Evolutionary conservation across 495 filamentous ascomycete genomes (phyloP), one percentile per base, ranked within the genome.

Genomic region (Penicillium paxilli): DNA sequence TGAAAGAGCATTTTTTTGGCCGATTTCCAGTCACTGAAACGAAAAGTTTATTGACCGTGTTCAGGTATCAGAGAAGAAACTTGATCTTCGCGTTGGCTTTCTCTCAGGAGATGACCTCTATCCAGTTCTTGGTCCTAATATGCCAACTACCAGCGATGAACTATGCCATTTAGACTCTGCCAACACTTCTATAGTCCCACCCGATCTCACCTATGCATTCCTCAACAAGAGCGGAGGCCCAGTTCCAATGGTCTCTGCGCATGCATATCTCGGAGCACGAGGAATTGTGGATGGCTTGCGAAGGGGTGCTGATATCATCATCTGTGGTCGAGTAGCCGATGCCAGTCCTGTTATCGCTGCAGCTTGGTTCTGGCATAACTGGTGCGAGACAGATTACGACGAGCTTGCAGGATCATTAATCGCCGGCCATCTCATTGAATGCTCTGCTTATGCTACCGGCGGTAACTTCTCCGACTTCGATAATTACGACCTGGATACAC

Each of bases 381-480:
- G 47, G n/a, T 7, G 14, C 12, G 33, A 69, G 12, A 64, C 65
- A 1, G 62, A 76, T 22, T 75, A 74, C 21, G 67, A 79, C 47
- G 37, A 63, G 22, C 60, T 82, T 2, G 78, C 80, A 0, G 69
- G 69, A 5, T 57, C 76, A 5, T 55, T 82, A 7, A 59, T 81
- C 2, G 71, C 74, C 1, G 77, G 77, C 1, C 77, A 81, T 67
- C 52, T 81, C 12, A 78, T 81, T 52, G 80, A 81, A 54, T 83
- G 80, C 54, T 72, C 71, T 0, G 59, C 71, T 4, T 82, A 81
- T 55, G 77, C 78, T 7, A 75, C 68, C 35, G 79, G 81, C 12
- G 75, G 67, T 0, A 80, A 84, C 54, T 85, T 78, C 56, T 54
- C 74, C 1, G 81, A 79, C 0, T 83, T 83, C 57, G 74, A 70